Percentiles rank a stretch among this genome's conserved stretches.
phyloP scores from a whole-genome alignment of 306 rosid genomes.

The Casuarina equisetifolia region DNA sequence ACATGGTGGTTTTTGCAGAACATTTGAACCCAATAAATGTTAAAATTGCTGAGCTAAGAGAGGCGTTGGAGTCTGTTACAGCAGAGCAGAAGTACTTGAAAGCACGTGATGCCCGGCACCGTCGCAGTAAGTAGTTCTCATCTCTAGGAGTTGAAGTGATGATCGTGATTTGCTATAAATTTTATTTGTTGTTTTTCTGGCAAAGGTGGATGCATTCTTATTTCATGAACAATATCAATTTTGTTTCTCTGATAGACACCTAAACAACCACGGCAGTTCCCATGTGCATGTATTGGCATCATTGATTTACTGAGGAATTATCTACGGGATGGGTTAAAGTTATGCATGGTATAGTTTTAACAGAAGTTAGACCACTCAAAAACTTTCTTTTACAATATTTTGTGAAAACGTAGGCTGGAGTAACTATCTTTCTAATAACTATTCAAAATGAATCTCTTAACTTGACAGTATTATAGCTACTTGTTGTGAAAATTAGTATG shows the following conservation, averaged over 20 bases:
- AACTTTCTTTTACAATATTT: too few relatives aligned
- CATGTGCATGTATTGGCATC: not conserved
- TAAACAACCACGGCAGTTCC: not conserved
- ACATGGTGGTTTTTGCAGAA: slow-evolving; percentile 55
- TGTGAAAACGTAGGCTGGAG: too few relatives aligned
- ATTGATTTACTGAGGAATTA: not conserved
- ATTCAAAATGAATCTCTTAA: not conserved
- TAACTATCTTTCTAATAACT: not conserved
- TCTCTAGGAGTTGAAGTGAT: slow-evolving; percentile 8
- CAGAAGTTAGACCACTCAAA: too few relatives aligned
- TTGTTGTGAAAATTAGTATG: not conserved
- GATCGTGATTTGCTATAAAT: not conserved
- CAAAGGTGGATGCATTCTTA: not conserved
- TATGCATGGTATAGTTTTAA: too few relatives aligned
- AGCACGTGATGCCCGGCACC: slow-evolving; percentile 94
- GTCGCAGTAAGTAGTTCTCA: slow-evolving; percentile 74
- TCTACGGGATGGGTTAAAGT: too few relatives aligned
- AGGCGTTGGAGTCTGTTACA: slow-evolving; percentile 91
- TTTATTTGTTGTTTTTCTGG: slow-evolving; percentile 7
- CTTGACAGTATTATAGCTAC: not conserved
- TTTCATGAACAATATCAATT: not conserved
- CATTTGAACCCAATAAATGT: slow-evolving; percentile 99
- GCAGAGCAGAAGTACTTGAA: slow-evolving; percentile 89
- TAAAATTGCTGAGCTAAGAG: slow-evolving; percentile 96
- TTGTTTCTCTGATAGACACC: not conserved